These are phyloP conservation scores for Kwoniella dejecticola DNA, from an alignment of 768 basidiomycete genomes.

Conservation along the genomic window DNA sequence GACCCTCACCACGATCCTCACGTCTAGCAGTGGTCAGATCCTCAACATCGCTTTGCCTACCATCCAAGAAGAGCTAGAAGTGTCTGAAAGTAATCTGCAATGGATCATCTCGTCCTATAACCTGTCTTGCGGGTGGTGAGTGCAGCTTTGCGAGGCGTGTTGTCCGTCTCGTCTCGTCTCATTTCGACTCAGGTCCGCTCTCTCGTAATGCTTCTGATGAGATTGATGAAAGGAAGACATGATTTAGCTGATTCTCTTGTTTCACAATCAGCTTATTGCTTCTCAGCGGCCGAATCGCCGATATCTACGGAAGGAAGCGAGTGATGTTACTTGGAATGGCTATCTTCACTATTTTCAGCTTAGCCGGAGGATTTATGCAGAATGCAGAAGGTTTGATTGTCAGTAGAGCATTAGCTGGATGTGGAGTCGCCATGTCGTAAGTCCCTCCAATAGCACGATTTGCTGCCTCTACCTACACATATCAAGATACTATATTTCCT, in stretches of 20 bases:
- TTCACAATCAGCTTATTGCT: slow-evolving; percentile 41
- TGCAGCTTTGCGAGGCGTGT: background rate
- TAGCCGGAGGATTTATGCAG: slow-evolving; percentile 56
- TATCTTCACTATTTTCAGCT: slow-evolving; percentile 63
- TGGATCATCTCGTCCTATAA: slow-evolving; percentile 55
- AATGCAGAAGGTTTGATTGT: slow-evolving; percentile 66
- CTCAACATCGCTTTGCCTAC: slow-evolving; percentile 50
- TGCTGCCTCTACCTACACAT: no score
- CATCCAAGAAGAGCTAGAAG: slow-evolving; percentile 52
- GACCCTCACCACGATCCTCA: slow-evolving; percentile 37
- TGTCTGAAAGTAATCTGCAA: slow-evolving; percentile 47
- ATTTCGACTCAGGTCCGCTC: no score
- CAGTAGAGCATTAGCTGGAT: slow-evolving; percentile 74
- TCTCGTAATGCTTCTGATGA: no score
- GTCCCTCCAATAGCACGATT: slow-evolving; percentile 5
- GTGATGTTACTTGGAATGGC: slow-evolving; percentile 67
- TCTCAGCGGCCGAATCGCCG: slow-evolving; percentile 40
- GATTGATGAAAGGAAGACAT: background rate
- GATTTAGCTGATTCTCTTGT: slow-evolving; percentile 5
- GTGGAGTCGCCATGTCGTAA: slow-evolving; percentile 70
- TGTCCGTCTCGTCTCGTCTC: no score
- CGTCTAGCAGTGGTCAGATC: slow-evolving; percentile 26
- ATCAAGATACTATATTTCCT: no score
- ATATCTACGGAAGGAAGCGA: slow-evolving; percentile 68
- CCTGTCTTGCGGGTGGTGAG: slow-evolving; percentile 38